Evolutionary conservation across 305 asterid genomes (phyloP).

Genomic region (Solanum hybrid): DNA sequence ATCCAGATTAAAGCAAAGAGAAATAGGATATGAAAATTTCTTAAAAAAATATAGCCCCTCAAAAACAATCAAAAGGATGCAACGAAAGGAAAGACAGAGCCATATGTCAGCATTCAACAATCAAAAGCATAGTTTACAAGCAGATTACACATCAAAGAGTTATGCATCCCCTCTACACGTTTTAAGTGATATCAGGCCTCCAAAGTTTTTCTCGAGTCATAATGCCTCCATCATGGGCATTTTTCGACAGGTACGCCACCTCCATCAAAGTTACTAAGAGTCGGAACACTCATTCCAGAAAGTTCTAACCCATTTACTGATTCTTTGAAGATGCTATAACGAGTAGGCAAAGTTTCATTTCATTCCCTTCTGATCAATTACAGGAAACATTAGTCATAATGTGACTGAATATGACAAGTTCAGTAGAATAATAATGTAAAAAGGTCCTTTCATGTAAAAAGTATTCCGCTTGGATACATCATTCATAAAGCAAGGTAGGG

Average conservation of each 20-base stretch:
- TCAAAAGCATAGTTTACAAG: neutral
- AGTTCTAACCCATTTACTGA: neutral
- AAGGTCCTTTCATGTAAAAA: neutral
- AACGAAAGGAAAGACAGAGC: neutral
- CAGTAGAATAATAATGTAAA: neutral
- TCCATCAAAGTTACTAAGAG: neutral
- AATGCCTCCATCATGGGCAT: neutral
- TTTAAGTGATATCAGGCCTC: neutral
- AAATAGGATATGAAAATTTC: neutral
- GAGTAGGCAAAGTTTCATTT: neutral
- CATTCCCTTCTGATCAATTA: neutral
- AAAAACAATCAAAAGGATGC: neutral
- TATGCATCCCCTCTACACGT: neutral
- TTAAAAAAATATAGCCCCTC: neutral
- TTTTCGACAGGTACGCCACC: neutral
- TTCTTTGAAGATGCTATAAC: neutral
- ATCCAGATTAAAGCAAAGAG: neutral
- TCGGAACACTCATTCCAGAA: neutral
- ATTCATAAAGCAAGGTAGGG: neutral
- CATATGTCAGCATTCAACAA: neutral
- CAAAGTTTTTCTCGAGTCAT: neutral
- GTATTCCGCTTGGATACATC: neutral
- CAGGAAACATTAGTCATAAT: neutral
- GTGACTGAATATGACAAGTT: neutral
- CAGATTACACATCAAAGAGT: neutral